A percentile compares a stretch with the other conserved stretches of the same genome.
These are phyloP conservation scores for Leishmania lainsoni DNA, from an alignment of 208 protist species.

Conservation along the genomic window DNA sequence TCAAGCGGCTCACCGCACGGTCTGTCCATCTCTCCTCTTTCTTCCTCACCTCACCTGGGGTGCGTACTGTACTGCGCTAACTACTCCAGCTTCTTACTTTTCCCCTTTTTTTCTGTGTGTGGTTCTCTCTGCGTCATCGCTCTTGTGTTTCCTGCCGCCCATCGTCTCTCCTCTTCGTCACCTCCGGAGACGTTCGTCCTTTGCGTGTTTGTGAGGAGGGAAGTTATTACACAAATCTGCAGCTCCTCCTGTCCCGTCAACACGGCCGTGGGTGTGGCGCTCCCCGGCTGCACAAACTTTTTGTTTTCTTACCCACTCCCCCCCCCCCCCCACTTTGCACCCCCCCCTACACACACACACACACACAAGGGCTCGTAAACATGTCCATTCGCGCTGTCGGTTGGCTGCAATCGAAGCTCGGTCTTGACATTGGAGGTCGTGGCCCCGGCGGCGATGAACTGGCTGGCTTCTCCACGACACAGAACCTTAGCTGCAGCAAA, in stretches of 20 bases:
- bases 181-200: background rate
- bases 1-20: too few species aligned
- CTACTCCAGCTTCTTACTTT: background rate
- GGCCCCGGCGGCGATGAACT: slow-evolving; percentile 19
- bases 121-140: background rate
- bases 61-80: background rate
- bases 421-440: slow-evolving; percentile 71
- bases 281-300: background rate
- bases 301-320: slow-evolving; percentile 7
- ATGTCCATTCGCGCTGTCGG: slow-evolving; percentile 77
- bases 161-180: background rate
- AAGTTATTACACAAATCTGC: background rate
- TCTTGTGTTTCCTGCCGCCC: background rate
- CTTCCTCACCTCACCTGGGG: background rate
- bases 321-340: background rate
- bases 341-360: background rate
- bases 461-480: slow-evolving; percentile 20
- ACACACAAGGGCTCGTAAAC: background rate
- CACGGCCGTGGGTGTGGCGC: background rate
- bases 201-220: background rate
- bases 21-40: background rate
- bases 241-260: background rate
- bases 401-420: slow-evolving; percentile 82
- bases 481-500: slow-evolving; percentile 27
- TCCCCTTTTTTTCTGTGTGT: background rate